Evolutionary conservation across 768 basidiomycete species (phyloP).

Genomic region (Flagelloscypha sp.): DNA sequence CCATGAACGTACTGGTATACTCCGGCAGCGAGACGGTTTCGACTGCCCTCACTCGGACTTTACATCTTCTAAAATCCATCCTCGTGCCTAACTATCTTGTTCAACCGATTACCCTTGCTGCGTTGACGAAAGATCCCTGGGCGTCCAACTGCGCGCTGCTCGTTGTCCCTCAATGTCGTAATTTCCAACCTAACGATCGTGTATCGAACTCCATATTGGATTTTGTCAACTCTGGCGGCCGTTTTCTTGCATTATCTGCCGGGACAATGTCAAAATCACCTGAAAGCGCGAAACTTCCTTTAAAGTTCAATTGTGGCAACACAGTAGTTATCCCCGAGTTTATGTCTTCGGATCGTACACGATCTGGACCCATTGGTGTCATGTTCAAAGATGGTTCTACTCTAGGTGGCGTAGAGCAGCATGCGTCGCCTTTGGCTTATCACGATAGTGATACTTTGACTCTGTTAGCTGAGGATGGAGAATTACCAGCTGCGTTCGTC

Average conservation of each 20-base stretch:
- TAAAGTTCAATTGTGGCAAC: conserved; percentile 30
- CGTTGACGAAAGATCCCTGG: conserved; percentile 72
- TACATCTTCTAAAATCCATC: conserved; percentile 41
- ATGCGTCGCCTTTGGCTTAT: too few relatives aligned
- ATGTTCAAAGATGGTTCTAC: too few relatives aligned
- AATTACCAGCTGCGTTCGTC: too few relatives aligned
- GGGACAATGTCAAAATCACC: conserved; percentile 45
- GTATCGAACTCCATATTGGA: conserved; percentile 38
- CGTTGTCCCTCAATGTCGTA: conserved; percentile 60
- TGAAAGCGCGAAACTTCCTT: conserved; percentile 26
- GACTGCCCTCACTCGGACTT: conserved; percentile 32
- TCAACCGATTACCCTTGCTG: conserved; percentile 50
- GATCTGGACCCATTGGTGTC: too few relatives aligned
- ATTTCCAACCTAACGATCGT: conserved; percentile 29
- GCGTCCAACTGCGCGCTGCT: conserved; percentile 64
- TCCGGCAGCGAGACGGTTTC: conserved; percentile 51
- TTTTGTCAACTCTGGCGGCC: conserved; percentile 63
- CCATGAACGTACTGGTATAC: conserved; percentile 74
- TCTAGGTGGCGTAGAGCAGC: too few relatives aligned
- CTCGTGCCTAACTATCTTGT: conserved; percentile 74
- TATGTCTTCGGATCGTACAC: conserved; percentile 25
- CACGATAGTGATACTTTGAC: too few relatives aligned
- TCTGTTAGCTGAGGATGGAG: too few relatives aligned
- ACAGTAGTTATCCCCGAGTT: conserved; percentile 16
- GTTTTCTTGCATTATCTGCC: conserved; percentile 59